Evolutionary conservation across 441 rosid species (phyloP), one percentile per base, ranked within the genome.

Genomic region (Metrosideros polymorpha): DNA sequence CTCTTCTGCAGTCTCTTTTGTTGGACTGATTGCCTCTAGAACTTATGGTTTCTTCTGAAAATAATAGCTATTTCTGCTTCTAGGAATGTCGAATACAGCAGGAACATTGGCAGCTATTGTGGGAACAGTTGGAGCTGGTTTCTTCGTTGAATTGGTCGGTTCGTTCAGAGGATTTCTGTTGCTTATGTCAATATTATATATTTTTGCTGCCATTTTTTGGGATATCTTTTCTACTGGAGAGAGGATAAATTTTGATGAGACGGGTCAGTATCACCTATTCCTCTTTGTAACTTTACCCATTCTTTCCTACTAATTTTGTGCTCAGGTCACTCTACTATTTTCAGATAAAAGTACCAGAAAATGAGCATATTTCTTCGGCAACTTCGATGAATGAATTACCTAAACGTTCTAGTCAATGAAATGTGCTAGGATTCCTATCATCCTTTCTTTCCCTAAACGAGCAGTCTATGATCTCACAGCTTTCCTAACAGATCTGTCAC

Each of bases 41-140:
- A 42, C 57, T 25, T 51, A 29, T 53, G 15, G 39, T 14, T 24
- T 29, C 10, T 61, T 66, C 27, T 39, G 55, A 29, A 52, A 32
- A 32, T 24, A 53, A 83, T 29, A 50, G 45, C 49, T 52, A 51
- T 6, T 75, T 86, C 83, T 88, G 89, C 84, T 86, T 89, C 42
- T 87, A 97, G 99, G 99, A 88, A 88, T 97, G 77, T 92, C 98
- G 82, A 95, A 94, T 85, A 94, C 99, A 52, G 98, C 94, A 18
- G 99, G 98, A 63, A 97, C 98, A 30, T 86, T 92, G 54, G 98
- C 99, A 50, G 99, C 99, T 83, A 96, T 96, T 90, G 75, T 95
- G 86, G 99, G 99, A 83, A 96, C 99, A 24, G 96, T 97, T 86
- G 99, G 99, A 91, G 92, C 97, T 88, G 99, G 98, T 87, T 97